These are phyloP conservation scores for Mortierella sp. DNA, from an alignment of 371 early-diverging fungal genomes.

Conservation along the genomic window DNA sequence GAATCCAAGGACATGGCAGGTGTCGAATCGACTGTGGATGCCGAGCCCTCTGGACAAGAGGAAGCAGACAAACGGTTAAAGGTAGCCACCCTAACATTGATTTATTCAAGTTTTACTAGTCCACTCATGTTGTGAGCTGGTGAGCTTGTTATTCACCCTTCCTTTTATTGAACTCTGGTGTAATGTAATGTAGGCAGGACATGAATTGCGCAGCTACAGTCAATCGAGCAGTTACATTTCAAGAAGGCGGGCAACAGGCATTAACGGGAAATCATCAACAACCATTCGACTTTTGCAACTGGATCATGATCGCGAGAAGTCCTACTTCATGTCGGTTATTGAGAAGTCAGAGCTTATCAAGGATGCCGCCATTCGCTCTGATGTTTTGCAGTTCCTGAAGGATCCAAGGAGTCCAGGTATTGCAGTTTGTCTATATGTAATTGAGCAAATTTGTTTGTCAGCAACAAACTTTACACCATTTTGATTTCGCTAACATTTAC, in stretches of 20 bases:
- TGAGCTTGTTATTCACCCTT: not conserved
- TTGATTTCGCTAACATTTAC: not conserved
- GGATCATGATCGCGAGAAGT: slow-evolving; percentile 29
- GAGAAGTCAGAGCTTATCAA: slow-evolving; percentile 38
- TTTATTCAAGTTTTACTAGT: not conserved
- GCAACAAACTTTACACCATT: not conserved
- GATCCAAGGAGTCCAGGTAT: slow-evolving; percentile 40
- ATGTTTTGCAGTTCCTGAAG: slow-evolving; percentile 30
- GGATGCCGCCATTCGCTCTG: slow-evolving; percentile 18
- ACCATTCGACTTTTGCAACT: slow-evolving; percentile 28
- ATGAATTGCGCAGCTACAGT: slow-evolving; percentile 14
- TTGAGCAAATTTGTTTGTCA: not conserved
- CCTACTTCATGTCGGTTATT: slow-evolving; percentile 31
- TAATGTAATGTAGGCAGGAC: not conserved
- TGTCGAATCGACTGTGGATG: not conserved
- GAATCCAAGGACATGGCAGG: slow-evolving; percentile 10
- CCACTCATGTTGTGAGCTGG: not conserved
- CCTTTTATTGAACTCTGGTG: not conserved
- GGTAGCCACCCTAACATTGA: not conserved
- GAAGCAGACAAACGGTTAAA: slow-evolving; percentile 4
- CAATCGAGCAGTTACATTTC: slow-evolving; percentile 7
- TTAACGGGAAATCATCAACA: not conserved
- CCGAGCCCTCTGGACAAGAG: not conserved
- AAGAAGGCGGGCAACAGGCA: slow-evolving; percentile 16
- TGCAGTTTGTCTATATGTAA: not conserved